phyloP scores from a whole-genome alignment of 345 rosid species.

The Lumnitzera littorea region DNA sequence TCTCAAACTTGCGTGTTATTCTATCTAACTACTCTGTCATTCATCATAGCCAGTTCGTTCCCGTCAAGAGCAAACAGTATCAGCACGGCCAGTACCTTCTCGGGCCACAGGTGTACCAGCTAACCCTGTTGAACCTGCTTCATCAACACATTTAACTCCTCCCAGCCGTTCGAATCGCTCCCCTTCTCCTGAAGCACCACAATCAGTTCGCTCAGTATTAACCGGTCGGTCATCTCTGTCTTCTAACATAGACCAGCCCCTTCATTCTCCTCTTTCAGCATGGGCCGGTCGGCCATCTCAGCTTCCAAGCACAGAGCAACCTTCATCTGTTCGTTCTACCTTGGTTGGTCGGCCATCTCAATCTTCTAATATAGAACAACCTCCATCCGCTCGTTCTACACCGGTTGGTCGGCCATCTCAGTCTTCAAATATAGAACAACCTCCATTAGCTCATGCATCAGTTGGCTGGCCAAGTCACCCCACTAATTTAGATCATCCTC shows the following conservation, averaged over 20 bases:
- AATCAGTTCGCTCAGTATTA: too few relatives aligned
- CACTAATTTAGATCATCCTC: conserved; percentile 12
- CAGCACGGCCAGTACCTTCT: conserved; percentile 35
- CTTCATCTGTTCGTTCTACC: conserved; percentile 23
- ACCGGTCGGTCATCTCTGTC: too few relatives aligned
- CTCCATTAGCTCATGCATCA: neutral
- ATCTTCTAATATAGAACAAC: conserved; percentile 27
- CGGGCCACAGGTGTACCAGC: conserved; percentile 21
- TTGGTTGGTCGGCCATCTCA: conserved; percentile 30
- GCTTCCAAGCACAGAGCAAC: conserved; percentile 22
- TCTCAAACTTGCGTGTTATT: neutral
- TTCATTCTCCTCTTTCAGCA: too few relatives aligned
- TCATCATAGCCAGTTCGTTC: conserved; percentile 52
- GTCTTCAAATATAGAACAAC: conserved; percentile 15
- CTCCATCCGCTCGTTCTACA: conserved; percentile 31
- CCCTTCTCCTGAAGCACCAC: too few relatives aligned
- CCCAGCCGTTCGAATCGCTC: too few relatives aligned
- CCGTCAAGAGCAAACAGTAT: conserved; percentile 43
- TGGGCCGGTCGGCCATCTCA: too few relatives aligned
- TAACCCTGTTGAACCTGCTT: conserved; percentile 10
- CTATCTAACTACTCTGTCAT: conserved; percentile 6
- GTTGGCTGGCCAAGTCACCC: conserved; percentile 30
- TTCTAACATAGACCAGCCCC: too few relatives aligned
- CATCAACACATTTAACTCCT: too few relatives aligned
- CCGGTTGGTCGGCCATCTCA: conserved; percentile 26